Evolutionary conservation across 306 rosid genomes (phyloP), one percentile per base, ranked within the genome.

Genomic region (Betula pendula): DNA sequence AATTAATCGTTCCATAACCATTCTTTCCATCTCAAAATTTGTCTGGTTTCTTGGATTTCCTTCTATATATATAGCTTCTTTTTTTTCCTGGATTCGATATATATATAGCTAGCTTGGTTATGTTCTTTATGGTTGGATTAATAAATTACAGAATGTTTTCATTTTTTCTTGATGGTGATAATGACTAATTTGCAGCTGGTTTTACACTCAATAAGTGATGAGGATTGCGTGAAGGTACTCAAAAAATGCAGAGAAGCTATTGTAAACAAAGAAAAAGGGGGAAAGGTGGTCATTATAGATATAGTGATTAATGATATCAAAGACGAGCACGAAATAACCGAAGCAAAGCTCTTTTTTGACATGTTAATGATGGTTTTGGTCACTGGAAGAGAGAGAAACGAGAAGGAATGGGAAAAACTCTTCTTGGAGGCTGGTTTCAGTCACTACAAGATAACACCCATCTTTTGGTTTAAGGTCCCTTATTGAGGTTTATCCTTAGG

Each of bases 201-300:
- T 50, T 19, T 87, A 49, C 90, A 84, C 48, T 81, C 53, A 43
- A 77, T 81, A 81, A 72, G 74, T 22, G 90, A 87, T 20, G 92
- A 90, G 20, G 63, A 73, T 2, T 78, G 90, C 22, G 2, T 85
- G 25, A 76, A 82, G 71, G 71, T 87, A 59, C 72, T 87, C 81
- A 87, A 80, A 83, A 90, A 82, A 15, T 82, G 94, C 77, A 77
- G 81, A 68, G 87, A 82, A 69, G 86, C 89, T 19, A 79, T 87
- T 79, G 70, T 87, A 13, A 60, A 70, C 29, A 74, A 72, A 51
- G 84, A 84, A 29, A 73, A 85, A 13, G 69, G 50, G 20, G 89
- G 90, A 15, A 90, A 86, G 60, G 89, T 87, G 42, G 78, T 90
- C 8, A 84, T 87, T 70, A 82, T 90, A 27, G 94, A 90, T 60